Base-by-base conservation (phyloP, 495 filamentous ascomycete species). In the Annulohypoxylon nitens region DNA sequence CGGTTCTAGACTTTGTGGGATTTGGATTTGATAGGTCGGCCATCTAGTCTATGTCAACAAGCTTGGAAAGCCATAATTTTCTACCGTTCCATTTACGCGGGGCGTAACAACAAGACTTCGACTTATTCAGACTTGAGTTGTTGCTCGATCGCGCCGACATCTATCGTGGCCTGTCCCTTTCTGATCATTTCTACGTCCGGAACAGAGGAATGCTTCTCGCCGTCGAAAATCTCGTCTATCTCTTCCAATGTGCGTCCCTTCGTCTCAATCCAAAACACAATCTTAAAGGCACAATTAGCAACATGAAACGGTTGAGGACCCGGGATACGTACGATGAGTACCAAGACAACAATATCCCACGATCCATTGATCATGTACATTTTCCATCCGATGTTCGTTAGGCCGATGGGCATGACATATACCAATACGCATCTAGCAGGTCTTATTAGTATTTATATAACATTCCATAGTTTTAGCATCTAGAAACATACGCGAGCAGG, bases 71-170 rank as follows among this genome's bases (percentile, higher is more conserved):
- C 16, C 8, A 2, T 47, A n/a, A 3, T 20, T 20, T 6, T 47
- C 43, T 20, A 2, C 18, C n/a, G 16, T 47, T 20, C 43, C n/a
- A 20, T 20, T 6, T 47, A 16, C 43, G 16, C 18, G 2, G 4
- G 43, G 4, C 43, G n/a, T 9, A 20, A 47, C 2, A 20, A 51
- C 30, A 26, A 14, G 2, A 41, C 23, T 5, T 54, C 43, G 2
- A 41, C 23, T 10, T 54, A 53, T 50, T 41, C 9, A 25, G 12
- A 59, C 47, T 65, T 54, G 0, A 88, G 91, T 65, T 90, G 91
- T 36, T 90, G 88, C 89, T 92, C 93, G 73, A 83, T 86, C 43
- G 95, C 85, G 39, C 86, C 54, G 16, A 51, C 64, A 45, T 67
- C 64, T 5, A 67, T 36, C 41, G 60, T 67, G 34, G 70, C 77